These are phyloP conservation scores for Parachaetomium inaequale DNA, from an alignment of 495 filamentous ascomycete species.

Conservation along the genomic window DNA sequence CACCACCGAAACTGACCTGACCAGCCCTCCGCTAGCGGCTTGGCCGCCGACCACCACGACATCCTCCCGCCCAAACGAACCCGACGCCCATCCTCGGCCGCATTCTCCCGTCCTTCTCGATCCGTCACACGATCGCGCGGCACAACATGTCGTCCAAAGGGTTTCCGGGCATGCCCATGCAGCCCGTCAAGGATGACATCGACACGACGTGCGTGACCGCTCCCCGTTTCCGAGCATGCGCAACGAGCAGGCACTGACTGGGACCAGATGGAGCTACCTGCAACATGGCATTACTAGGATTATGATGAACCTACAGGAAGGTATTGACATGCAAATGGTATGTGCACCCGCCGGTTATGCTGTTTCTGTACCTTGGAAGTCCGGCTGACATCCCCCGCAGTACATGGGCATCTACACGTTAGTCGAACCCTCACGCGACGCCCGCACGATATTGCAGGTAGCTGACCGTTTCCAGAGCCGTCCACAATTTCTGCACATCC, in stretches of 20 bases:
- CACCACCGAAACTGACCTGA: not conserved
- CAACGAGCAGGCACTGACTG: conserved; percentile 20
- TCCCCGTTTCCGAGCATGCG: not conserved
- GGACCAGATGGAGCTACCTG: conserved; percentile 76
- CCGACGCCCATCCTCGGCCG: not conserved
- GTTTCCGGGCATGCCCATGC: conserved; percentile 39
- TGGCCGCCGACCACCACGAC: not conserved
- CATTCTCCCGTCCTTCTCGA: not conserved
- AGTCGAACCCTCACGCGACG: conserved; percentile 26
- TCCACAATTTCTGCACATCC: conserved; percentile 99
- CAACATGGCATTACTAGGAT: conserved; percentile 84
- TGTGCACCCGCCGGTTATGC: conserved; percentile 30
- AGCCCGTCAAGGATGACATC: conserved; percentile 77
- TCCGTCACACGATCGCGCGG: conserved; percentile 3
- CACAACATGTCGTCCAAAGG: conserved; percentile 28
- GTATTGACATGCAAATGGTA: conserved; percentile 87
- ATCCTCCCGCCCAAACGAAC: not conserved
- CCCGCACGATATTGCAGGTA: not conserved
- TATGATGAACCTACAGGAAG: conserved; percentile 85
- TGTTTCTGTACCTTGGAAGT: not conserved
- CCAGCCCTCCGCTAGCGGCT: not conserved
- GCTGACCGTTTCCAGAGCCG: conserved; percentile 58
- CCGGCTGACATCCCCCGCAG: conserved; percentile 31
- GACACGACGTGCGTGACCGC: conserved; percentile 65
- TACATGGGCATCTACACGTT: conserved; percentile 99